phyloP scores from a whole-genome alignment of 129 eudicot genomes.

The Pulicaria dysenterica region DNA sequence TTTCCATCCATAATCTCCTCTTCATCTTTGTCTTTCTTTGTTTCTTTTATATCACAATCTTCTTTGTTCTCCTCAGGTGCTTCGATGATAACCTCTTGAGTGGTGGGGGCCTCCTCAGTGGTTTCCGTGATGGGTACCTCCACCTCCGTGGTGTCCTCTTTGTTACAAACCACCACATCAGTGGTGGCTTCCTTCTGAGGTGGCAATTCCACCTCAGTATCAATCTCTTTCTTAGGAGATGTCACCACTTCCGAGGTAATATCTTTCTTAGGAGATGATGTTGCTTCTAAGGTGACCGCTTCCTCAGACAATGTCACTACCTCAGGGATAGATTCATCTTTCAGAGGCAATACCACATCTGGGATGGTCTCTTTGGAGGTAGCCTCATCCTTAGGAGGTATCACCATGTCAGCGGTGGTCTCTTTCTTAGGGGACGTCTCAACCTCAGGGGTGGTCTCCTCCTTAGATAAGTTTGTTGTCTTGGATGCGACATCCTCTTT shows the following conservation, averaged over 20 bases:
- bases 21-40: slow-evolving; percentile 27
- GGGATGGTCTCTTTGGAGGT: background rate
- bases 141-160: background rate
- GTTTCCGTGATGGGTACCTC: background rate
- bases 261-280: too few species aligned
- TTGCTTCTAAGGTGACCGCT: too few species aligned
- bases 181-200: slow-evolving; percentile 25
- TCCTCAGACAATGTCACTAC: background rate
- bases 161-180: background rate
- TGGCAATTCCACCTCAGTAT: background rate
- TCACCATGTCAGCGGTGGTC: background rate
- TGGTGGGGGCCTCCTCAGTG: background rate
- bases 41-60: slow-evolving; percentile 8
- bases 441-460: background rate
- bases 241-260: too few species aligned
- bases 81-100: slow-evolving; percentile 14
- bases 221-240: too few species aligned
- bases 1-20: slow-evolving; percentile 22
- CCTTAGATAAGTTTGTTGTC: slow-evolving; percentile 1
- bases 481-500: slow-evolving; percentile 7
- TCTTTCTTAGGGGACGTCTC: background rate
- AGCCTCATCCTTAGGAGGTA: background rate
- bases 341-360: slow-evolving; percentile 1
- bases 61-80: slow-evolving; percentile 10
- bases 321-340: slow-evolving; percentile 5